Percentiles rank a stretch among this genome's conserved stretches.
phyloP scores from a whole-genome alignment of 2,329 filamentous ascomycete genomes.

The Colletotrichum trifolii region DNA sequence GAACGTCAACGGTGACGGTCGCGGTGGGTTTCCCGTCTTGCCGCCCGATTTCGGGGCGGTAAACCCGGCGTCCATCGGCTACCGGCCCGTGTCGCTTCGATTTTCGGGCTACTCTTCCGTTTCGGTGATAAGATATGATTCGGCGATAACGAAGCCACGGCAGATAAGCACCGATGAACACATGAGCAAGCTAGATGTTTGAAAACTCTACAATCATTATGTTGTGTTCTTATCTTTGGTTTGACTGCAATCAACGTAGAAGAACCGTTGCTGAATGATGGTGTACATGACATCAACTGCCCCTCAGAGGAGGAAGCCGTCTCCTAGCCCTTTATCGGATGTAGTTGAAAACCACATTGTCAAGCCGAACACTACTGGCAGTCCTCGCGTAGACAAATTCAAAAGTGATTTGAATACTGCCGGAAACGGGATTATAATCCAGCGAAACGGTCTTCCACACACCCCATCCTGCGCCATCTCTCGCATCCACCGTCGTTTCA shows the following conservation, averaged over 20 bases:
- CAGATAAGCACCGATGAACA: too few relatives aligned
- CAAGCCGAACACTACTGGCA: conserved; percentile 14
- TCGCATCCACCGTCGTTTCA: conserved; percentile 4
- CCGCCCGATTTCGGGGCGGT: conserved; percentile 15
- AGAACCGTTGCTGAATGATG: too few relatives aligned
- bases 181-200: too few relatives aligned
- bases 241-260: too few relatives aligned
- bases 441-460: conserved; percentile 14
- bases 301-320: not conserved
- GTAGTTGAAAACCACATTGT: conserved; percentile 10
- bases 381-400: conserved; percentile 6
- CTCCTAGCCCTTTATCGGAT: not conserved
- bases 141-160: not conserved
- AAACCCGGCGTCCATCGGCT: not conserved
- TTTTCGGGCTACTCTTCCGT: not conserved
- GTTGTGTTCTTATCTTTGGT: too few relatives aligned
- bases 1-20: not conserved
- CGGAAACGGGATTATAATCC: conserved; percentile 12
- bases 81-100: conserved; percentile 5
- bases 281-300: not conserved
- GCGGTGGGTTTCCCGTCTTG: not conserved
- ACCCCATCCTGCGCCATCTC: conserved; percentile 20
- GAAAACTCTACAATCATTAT: too few relatives aligned
- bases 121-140: conserved; percentile 12
- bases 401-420: conserved; percentile 5